phyloP scores from a whole-genome alignment of 148 eudicot genomes.

The Rhododendron simsii region DNA sequence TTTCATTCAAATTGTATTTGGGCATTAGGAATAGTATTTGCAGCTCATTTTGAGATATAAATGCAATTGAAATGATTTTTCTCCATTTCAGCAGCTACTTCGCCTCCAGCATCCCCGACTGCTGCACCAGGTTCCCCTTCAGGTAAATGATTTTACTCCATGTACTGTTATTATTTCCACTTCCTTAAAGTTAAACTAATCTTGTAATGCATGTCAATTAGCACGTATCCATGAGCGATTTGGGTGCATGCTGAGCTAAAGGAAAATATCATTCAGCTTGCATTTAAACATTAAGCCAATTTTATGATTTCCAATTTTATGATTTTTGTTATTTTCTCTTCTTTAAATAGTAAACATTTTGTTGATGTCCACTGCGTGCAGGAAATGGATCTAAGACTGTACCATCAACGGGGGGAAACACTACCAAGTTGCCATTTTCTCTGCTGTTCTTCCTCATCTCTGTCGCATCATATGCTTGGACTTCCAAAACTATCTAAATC shows the following conservation, averaged over 20 bases:
- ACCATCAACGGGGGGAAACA: neutral
- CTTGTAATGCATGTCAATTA: neutral
- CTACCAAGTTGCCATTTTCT: slow-evolving; percentile 10
- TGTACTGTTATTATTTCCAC: neutral
- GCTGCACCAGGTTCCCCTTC: neutral
- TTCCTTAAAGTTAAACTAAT: neutral
- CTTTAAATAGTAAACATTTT: neutral
- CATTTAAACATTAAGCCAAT: neutral
- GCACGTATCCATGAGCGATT: neutral
- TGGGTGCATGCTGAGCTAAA: neutral
- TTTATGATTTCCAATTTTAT: neutral
- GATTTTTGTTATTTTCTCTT: neutral
- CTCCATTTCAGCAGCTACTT: slow-evolving; percentile 1
- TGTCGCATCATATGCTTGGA: slow-evolving; percentile 3
- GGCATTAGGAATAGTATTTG: neutral
- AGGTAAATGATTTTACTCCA: neutral
- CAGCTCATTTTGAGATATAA: neutral
- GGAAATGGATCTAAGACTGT: neutral
- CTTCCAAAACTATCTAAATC: slow-evolving; percentile 3
- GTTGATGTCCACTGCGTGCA: neutral
- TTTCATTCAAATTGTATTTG: neutral
- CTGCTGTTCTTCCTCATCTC: neutral
- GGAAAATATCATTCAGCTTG: neutral
- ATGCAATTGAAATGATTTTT: neutral
- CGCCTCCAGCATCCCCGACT: slow-evolving; percentile 10